These are phyloP conservation scores for Phytophthora lateralis DNA, from an alignment of 352 stramenopile species.

Conservation along the genomic window DNA sequence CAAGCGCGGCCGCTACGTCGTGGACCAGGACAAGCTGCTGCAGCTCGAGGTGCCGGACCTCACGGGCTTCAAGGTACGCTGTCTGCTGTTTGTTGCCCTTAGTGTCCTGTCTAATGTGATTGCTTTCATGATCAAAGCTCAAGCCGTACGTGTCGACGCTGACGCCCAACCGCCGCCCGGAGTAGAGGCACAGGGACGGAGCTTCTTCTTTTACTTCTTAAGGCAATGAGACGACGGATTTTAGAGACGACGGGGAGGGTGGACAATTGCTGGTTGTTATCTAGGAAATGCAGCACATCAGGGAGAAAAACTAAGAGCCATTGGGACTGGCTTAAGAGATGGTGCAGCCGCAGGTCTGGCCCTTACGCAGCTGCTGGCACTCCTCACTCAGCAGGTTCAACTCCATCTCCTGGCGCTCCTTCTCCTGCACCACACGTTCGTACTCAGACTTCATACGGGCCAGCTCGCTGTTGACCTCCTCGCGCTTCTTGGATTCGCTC, in stretches of 20 bases:
- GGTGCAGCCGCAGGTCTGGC: constrained; percentile 67
- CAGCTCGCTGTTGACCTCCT: constrained; percentile 69
- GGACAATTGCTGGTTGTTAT: constrained; percentile 15
- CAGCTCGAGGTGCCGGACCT: constrained; percentile 94
- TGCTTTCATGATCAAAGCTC: constrained; percentile 44
- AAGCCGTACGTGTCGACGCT: constrained; percentile 87
- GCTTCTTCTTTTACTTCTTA: constrained; percentile 12
- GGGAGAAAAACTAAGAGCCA: background rate
- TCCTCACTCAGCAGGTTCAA: constrained; percentile 78
- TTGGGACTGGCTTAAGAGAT: constrained; percentile 54
- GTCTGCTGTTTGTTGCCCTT: background rate
- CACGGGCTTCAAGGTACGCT: constrained; percentile 87
- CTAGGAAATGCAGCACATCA: constrained; percentile 21
- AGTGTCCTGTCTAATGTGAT: background rate
- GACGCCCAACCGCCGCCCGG: constrained; percentile 59
- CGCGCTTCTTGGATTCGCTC: constrained; percentile 59
- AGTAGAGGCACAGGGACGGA: constrained; percentile 31
- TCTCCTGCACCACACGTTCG: constrained; percentile 79
- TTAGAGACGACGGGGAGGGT: constrained; percentile 3
- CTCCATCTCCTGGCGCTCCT: constrained; percentile 82
- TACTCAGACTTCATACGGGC: constrained; percentile 67
- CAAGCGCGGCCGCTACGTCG: constrained; percentile 93
- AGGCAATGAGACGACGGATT: constrained; percentile 22
- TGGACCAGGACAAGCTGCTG: constrained; percentile 92
- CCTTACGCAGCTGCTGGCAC: constrained; percentile 76